Evolutionary conservation across 305 asterid genomes (phyloP), one percentile per base, ranked within the genome.

Genomic region (Fraxinus angustifolia): DNA sequence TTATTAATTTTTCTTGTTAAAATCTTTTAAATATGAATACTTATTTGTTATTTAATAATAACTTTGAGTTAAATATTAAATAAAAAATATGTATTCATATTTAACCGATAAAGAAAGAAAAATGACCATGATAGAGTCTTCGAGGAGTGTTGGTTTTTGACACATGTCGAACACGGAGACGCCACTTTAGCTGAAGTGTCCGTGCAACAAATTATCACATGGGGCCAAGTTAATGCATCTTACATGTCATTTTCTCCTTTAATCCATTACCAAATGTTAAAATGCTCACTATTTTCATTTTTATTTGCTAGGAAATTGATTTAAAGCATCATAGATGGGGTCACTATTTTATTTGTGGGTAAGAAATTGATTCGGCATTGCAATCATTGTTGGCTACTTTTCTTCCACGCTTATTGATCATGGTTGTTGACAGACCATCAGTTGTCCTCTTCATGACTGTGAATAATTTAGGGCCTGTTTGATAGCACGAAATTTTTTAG

Each of bases 301-400:
- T 77, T 84, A 36, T n/a, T 68, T 78, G 81, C 65, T 96, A 96
- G 98, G 99, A 94, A 84, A 91, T 96, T 86, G 98, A 94, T 85
- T 79, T 94, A 89, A 92, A 94, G 91, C 88, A 91, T 88, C 99
- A 91, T 88, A 91, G 81, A 85, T 96, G 99, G 99, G 97, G 97
- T 82, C 97, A 96, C 87, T 96, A 96, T 83, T 95, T 95, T 86
- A 84, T 95, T 82, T 95, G 99, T 75, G 99, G 98, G 98, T 95
- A 89, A 65, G 96, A 42, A 26, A 67, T 30, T 30, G 38, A 28
- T 67, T 62, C 10, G 68, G 26, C 68, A 17, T 19, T 60, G 70
- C 70, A 60, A n/a, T 26, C 16, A 62, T 3, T 58, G 30, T 17
- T 58, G 68, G 68, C 28, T 58, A 58, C 26, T 58, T 62, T 62